Percentiles rank a stretch among this genome's conserved stretches.
These are phyloP conservation scores for Phytophthora multivora DNA, from an alignment of 352 stramenopile genomes.

Conservation along the genomic window DNA sequence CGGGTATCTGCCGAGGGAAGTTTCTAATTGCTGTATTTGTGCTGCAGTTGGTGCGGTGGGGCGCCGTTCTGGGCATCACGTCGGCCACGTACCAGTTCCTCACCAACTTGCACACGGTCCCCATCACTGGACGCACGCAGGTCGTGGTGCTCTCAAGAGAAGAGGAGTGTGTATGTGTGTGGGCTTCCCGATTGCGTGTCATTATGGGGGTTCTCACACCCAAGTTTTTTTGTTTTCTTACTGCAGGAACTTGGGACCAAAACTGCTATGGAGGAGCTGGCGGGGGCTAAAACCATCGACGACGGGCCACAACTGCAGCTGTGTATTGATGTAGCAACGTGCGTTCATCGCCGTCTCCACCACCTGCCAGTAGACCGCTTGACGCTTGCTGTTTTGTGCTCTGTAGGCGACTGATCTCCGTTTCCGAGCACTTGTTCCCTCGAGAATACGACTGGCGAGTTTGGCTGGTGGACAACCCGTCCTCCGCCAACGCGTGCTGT, in stretches of 20 bases:
- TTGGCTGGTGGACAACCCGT: constrained; percentile 58
- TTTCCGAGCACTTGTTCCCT: constrained; percentile 71
- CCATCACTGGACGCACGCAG: constrained; percentile 68
- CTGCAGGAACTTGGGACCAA: constrained; percentile 61
- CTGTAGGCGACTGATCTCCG: constrained; percentile 52
- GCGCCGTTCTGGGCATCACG: constrained; percentile 39
- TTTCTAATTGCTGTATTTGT: neutral
- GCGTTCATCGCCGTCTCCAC: constrained; percentile 21
- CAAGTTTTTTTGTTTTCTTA: neutral
- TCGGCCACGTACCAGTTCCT: constrained; percentile 70
- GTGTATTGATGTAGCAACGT: constrained; percentile 69
- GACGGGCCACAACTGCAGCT: constrained; percentile 53
- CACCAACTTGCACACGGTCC: constrained; percentile 70
- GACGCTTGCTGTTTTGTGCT: neutral
- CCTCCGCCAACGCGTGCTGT: constrained; percentile 62
- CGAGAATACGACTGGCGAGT: constrained; percentile 69
- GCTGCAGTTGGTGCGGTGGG: constrained; percentile 47
- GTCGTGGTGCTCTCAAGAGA: constrained; percentile 69
- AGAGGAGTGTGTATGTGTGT: constrained; percentile 58
- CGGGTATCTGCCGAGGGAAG: neutral
- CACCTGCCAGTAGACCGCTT: neutral
- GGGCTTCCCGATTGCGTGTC: no score
- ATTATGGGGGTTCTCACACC: neutral
- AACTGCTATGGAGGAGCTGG: constrained; percentile 47
- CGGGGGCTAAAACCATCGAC: constrained; percentile 43